Percentiles rank a stretch among this genome's conserved stretches.
These are phyloP conservation scores for Monosporozyma aerobia DNA, from an alignment of 805 yeast species.

Conservation along the genomic window DNA sequence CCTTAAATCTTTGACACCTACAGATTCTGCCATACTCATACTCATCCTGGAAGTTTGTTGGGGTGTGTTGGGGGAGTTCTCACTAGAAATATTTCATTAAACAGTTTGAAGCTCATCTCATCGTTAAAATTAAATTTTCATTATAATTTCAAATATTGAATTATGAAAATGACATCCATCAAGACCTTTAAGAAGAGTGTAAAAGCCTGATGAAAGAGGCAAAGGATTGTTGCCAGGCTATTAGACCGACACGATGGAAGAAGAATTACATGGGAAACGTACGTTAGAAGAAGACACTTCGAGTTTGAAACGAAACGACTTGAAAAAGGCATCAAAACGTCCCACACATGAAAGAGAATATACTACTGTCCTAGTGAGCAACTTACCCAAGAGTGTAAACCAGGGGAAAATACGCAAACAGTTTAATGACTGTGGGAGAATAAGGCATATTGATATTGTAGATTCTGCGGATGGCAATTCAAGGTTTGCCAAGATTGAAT, in stretches of 20 bases:
- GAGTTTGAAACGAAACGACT: not conserved
- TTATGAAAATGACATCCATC: not conserved
- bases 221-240: too few relatives aligned
- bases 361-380: slow-evolving; percentile 44
- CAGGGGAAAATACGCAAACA: slow-evolving; percentile 34
- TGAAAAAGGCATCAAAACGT: not conserved
- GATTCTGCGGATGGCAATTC: slow-evolving; percentile 13
- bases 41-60: not conserved
- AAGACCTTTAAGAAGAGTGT: not conserved
- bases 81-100: not conserved
- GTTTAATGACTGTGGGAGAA: slow-evolving; percentile 55
- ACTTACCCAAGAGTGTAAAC: slow-evolving; percentile 35
- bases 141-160: not conserved
- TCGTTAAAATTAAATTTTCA: not conserved
- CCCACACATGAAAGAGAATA: slow-evolving; percentile 8
- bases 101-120: not conserved
- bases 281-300: not conserved
- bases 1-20: not conserved
- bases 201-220: not conserved
- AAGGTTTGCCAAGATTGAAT: slow-evolving; percentile 50
- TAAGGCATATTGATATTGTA: slow-evolving; percentile 31
- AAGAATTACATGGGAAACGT: not conserved
- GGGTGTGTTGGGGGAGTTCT: not conserved
- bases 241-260: not conserved
- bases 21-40: not conserved